phyloP scores from a whole-genome alignment of 2,329 filamentous ascomycete genomes.

The Neurospora sp. region DNA sequence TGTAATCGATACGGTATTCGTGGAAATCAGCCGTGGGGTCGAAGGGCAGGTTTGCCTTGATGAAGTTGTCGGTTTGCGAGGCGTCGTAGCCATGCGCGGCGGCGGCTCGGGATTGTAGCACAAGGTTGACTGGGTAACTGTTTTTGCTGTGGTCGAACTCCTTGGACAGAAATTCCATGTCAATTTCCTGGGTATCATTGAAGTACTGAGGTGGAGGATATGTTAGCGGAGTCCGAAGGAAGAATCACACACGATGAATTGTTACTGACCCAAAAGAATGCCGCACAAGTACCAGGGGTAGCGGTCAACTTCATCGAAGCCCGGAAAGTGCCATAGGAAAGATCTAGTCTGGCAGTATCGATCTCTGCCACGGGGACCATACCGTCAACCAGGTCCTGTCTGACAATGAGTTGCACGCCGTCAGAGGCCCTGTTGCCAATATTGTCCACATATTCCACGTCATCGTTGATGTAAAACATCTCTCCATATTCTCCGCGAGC shows the following conservation, averaged over 20 bases:
- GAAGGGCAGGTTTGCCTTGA: conserved; percentile 51
- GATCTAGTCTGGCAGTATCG: conserved; percentile 47
- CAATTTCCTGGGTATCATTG: conserved; percentile 72
- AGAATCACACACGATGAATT: not conserved
- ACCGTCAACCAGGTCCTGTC: conserved; percentile 32
- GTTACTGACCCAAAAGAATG: conserved; percentile 65
- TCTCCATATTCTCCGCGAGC: conserved; percentile 58
- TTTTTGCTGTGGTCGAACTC: conserved; percentile 44
- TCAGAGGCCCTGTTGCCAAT: conserved; percentile 25
- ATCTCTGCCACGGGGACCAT: conserved; percentile 56
- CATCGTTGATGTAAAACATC: conserved; percentile 46
- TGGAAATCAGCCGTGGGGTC: conserved; percentile 56
- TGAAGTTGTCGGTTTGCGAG: conserved; percentile 46
- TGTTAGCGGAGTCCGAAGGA: not conserved
- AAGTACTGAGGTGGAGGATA: conserved; percentile 45
- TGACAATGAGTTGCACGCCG: conserved; percentile 49
- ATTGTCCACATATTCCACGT: conserved; percentile 29
- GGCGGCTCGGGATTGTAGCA: conserved; percentile 59
- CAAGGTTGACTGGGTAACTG: conserved; percentile 57
- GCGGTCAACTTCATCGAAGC: conserved; percentile 54
- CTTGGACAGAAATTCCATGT: conserved; percentile 66
- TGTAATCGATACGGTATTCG: conserved; percentile 73
- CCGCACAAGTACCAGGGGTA: conserved; percentile 58
- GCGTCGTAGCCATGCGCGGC: conserved; percentile 52
- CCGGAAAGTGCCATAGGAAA: conserved; percentile 61